Evolutionary conservation across 768 basidiomycete genomes (phyloP), one percentile per base, ranked within the genome.

Genomic region (Serendipita sp.): DNA sequence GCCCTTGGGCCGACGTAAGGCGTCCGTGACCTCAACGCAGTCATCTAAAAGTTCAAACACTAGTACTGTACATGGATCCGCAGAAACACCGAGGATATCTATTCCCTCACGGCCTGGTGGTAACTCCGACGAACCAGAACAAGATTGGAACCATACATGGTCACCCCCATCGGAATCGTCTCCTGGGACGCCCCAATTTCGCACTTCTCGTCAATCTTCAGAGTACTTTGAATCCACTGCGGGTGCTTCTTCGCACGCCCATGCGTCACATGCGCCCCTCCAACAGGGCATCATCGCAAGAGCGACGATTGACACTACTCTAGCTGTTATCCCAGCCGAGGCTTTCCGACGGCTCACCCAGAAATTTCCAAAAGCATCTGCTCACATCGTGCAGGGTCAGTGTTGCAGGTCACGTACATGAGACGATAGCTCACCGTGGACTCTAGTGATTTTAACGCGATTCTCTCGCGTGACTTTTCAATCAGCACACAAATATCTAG

Each of bases 301-400:
- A 43, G 96, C 96, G 4, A 86, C 87, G 3, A 88, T 90, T 63
- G 96, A 99, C 69, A 89, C 89, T 3, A 98, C 96, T 1, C 76
- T 99, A 18, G 96, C 95, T n/a, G 95, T 99, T 8, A 98, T 99
- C 64, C 96, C 96, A 29, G 95, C 96, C 1, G 93, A 97, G 72
- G 96, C 95, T 3, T 99, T 99, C 75, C 80, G 87, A 64, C 80
- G 93, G 60, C 76, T 99, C 44, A 97, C 95, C 2, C 91, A 94
- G 75, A 93, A 95, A 72, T 96, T 88, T 69, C 96, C 96, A 0
- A 98, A 98, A 70, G 93, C 96, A 2, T 90, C 93, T 43, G 93
- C 94, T 3, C 92, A 94, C 69, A 93, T 97, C 65, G 91, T 96
- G 0, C 91, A 94, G 81, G 91, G 92, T 85, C 48, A 16, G 3